These are phyloP conservation scores for Circinella umbellata DNA, from an alignment of 371 early-diverging fungal species.

Conservation along the genomic window DNA sequence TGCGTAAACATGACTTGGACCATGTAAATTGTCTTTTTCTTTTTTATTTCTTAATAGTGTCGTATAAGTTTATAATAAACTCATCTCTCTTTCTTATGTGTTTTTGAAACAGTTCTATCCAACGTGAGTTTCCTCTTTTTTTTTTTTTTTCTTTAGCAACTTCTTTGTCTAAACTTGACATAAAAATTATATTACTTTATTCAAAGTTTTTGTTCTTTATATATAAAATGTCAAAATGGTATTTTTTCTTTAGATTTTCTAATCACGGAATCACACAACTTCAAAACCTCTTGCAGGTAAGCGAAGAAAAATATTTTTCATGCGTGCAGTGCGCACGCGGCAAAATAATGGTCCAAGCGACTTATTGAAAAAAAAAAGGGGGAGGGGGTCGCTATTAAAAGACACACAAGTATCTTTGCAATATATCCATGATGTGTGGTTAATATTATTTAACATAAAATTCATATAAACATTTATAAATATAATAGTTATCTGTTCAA, in stretches of 20 bases:
- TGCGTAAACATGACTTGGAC: slow-evolving; percentile 28
- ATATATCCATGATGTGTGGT: not conserved
- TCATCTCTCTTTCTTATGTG: not conserved
- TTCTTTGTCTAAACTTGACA: too few species aligned
- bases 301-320: not conserved
- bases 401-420: too few species aligned
- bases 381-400: not conserved
- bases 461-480: not conserved
- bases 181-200: too few species aligned
- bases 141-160: not conserved
- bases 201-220: too few species aligned
- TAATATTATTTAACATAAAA: not conserved
- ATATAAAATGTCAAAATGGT: too few species aligned
- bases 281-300: slow-evolving; percentile 61
- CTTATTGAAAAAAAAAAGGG: slow-evolving; percentile 1
- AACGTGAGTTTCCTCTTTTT: slow-evolving; percentile 11
- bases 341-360: not conserved
- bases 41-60: not conserved
- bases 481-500: slow-evolving; percentile 72
- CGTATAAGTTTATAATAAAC: too few species aligned
- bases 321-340: not conserved
- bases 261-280: slow-evolving; percentile 66
- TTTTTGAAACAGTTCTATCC: slow-evolving; percentile 25
- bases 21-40: slow-evolving; percentile 19
- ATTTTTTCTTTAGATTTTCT: slow-evolving; percentile 46